Base-by-base conservation (phyloP, 208 protist species). In the Willaertia magna region DNA sequence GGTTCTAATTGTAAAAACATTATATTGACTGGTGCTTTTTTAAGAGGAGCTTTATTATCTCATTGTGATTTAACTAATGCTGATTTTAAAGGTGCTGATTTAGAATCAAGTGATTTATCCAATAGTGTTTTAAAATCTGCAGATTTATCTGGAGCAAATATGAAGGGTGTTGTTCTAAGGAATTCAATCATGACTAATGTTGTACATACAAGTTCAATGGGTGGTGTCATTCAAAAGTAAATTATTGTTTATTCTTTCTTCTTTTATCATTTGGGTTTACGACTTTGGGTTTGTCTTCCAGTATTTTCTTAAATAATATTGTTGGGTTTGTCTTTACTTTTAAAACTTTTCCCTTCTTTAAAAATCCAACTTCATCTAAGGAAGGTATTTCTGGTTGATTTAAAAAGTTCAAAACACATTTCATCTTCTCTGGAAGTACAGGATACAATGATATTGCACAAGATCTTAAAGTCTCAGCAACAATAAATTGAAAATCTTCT, bases 141-240 rank as follows among this genome's bases (percentile, higher is more conserved):
- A 20, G 44, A 81, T 51, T 34, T 81, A 30, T n/a, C 43, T 39
- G 76, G 76, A 18, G 76, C 76, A 39, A 52, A 9, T 26, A 81
- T 81, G 14, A 81, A 47, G 16, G 76, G 76, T 34, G 76, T 81
- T 51, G 12, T 20, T 18, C 43, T 81, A 4, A 81, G 51, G 12
- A 51, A 51, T 43, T 42, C 20, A 11, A 51, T 51, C 22, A 34
- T 42, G 16, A 51, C 76, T 12, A 40, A 40, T 12, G 22, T 46
- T 2, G 26, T 4, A 51, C 76, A 81, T 18, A 81, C 76, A 40
- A 47, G 30, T 39, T 11, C 43, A 39, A 81, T 81, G 40, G 76
- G 76, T 39, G 76, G 76, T 40, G 76, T 81, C 18, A 81, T 81
- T 18, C 59, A 74, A n/a, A n/a, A n/a, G n/a, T n/a, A n/a, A n/a